phyloP scores from a whole-genome alignment of 179 eudicot genomes.

The Silene noctiflora region DNA sequence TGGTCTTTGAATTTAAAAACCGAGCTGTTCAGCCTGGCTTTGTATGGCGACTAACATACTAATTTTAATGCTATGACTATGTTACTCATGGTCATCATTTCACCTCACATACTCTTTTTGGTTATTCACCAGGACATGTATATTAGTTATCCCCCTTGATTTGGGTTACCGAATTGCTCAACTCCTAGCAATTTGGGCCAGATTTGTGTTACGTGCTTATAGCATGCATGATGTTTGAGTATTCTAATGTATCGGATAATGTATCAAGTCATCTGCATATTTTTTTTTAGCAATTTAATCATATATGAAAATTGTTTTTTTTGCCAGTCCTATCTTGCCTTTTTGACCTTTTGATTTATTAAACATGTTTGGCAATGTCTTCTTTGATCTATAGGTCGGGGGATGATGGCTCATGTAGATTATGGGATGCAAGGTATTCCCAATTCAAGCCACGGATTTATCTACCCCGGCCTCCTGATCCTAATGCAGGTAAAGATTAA shows the following conservation, averaged over 20 bases:
- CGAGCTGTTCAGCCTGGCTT: background rate
- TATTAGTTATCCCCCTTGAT: background rate
- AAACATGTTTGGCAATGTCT: background rate
- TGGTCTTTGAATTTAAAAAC: background rate
- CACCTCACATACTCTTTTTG: background rate
- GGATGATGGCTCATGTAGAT: slow-evolving; percentile 92
- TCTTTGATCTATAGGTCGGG: slow-evolving; percentile 53
- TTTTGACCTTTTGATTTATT: background rate
- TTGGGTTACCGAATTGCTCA: background rate
- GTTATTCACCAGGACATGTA: background rate
- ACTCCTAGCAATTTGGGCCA: background rate
- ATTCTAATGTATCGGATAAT: background rate
- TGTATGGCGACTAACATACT: background rate
- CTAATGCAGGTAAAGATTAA: slow-evolving; percentile 49
- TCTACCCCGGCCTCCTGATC: slow-evolving; percentile 67
- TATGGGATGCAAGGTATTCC: slow-evolving; percentile 95
- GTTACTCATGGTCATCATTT: background rate
- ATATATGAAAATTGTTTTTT: too few species aligned
- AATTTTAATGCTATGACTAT: slow-evolving; percentile 7
- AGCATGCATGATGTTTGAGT: background rate
- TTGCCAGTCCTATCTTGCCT: background rate
- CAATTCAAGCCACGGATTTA: slow-evolving; percentile 72
- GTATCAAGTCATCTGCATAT: background rate
- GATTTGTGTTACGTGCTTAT: background rate
- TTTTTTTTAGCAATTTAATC: background rate